Percentiles rank a stretch among this genome's conserved stretches.
phyloP scores from a whole-genome alignment of 306 rosid genomes.

The Castanea sativa region DNA sequence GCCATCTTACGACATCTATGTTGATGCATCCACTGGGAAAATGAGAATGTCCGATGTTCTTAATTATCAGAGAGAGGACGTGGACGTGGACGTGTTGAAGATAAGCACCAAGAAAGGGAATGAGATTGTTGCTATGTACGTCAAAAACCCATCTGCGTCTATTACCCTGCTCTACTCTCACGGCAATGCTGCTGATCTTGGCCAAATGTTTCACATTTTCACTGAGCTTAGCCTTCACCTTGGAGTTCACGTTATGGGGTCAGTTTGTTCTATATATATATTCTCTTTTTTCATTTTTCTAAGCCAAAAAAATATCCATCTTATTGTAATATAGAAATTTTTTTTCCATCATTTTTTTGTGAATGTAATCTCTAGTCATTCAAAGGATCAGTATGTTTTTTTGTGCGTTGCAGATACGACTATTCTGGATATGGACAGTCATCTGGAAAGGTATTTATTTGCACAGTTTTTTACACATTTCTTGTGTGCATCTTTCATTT shows the following conservation, averaged over 20 bases:
- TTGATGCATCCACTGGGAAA: slow-evolving; percentile 40
- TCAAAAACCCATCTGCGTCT: slow-evolving; percentile 57
- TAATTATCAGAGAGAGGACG: slow-evolving; percentile 46
- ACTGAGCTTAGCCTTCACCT: slow-evolving; percentile 61
- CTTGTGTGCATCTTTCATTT: no score
- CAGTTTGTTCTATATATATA: background rate
- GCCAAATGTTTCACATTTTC: slow-evolving; percentile 62
- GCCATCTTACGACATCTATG: slow-evolving; percentile 32
- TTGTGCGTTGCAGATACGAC: slow-evolving; percentile 52
- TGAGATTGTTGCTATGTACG: slow-evolving; percentile 54
- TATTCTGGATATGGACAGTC: slow-evolving; percentile 85
- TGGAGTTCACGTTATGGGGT: slow-evolving; percentile 75
- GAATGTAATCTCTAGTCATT: background rate
- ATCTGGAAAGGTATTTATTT: slow-evolving; percentile 57
- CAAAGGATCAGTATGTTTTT: slow-evolving; percentile 1
- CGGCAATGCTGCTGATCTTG: slow-evolving; percentile 80
- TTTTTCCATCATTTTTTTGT: background rate
- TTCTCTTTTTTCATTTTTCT: background rate
- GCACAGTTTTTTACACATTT: no score
- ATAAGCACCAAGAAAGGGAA: slow-evolving; percentile 57
- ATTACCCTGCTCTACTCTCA: slow-evolving; percentile 64
- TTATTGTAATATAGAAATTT: background rate
- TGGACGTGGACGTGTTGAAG: slow-evolving; percentile 59
- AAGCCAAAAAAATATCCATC: background rate
- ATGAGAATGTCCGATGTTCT: slow-evolving; percentile 46